These are phyloP conservation scores for Aspergillus steynii DNA, from an alignment of 495 filamentous ascomycete species.

Conservation along the genomic window DNA sequence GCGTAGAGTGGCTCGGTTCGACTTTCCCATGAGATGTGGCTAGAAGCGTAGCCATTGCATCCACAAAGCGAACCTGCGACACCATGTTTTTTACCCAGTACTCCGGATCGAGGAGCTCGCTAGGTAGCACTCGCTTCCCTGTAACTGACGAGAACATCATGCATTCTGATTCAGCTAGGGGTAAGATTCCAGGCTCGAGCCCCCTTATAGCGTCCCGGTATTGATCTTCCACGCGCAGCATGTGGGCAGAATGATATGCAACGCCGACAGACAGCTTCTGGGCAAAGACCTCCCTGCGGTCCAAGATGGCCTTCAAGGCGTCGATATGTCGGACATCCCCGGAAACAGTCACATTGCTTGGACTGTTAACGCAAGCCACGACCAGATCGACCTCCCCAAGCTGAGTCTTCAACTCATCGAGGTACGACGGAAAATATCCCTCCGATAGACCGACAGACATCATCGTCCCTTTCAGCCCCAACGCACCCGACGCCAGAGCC, in stretches of 20 bases:
- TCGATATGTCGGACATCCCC: slow-evolving; percentile 24
- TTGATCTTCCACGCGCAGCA: slow-evolving; percentile 9
- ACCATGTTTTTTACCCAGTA: no score
- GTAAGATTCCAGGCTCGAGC: no score
- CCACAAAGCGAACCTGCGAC: no score
- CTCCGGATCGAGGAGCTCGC: no score
- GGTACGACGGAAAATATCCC: background rate
- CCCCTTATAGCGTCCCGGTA: background rate
- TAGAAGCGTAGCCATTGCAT: no score
- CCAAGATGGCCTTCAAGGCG: slow-evolving; percentile 1
- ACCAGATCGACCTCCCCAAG: slow-evolving; percentile 10
- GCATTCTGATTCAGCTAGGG: no score
- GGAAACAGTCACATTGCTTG: slow-evolving; percentile 29
- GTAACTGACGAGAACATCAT: no score
- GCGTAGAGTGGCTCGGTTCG: no score
- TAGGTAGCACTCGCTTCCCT: no score
- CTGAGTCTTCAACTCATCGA: background rate
- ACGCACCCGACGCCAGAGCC: background rate
- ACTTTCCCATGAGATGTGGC: no score
- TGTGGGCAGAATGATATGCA: slow-evolving; percentile 17
- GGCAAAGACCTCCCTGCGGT: slow-evolving; percentile 8
- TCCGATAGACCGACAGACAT: slow-evolving; percentile 13
- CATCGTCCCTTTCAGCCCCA: slow-evolving; percentile 10
- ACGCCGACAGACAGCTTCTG: slow-evolving; percentile 9
- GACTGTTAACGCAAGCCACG: slow-evolving; percentile 38